phyloP scores from a whole-genome alignment of 306 rosid genomes.

The Inga oerstediana region DNA sequence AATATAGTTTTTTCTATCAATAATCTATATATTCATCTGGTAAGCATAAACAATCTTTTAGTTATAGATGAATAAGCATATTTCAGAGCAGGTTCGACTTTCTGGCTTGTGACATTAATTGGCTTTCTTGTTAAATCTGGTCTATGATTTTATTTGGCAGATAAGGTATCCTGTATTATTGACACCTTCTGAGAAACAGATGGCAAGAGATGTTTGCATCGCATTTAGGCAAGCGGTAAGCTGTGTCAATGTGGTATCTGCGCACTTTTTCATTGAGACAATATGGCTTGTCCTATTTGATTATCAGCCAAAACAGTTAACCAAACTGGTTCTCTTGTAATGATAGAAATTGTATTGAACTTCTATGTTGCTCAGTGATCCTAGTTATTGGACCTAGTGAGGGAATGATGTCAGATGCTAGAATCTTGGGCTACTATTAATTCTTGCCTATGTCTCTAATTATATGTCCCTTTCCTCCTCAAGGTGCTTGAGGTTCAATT shows the following conservation, averaged over 20 bases:
- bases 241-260: constrained; percentile 28
- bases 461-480: constrained; percentile 7
- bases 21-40: background rate
- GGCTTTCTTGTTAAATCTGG: constrained; percentile 24
- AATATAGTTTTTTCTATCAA: background rate
- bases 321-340: constrained; percentile 23
- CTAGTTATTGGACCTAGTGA: constrained; percentile 27
- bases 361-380: background rate
- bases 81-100: background rate
- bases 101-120: constrained; percentile 1
- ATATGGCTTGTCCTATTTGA: background rate
- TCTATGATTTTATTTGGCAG: constrained; percentile 59
- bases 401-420: constrained; percentile 8
- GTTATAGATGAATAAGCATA: constrained; percentile 7
- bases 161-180: constrained; percentile 92
- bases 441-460: background rate
- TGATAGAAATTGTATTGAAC: background rate
- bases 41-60: background rate
- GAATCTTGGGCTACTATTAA: background rate
- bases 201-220: constrained; percentile 94
- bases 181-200: constrained; percentile 92
- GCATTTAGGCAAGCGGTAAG: constrained; percentile 97
- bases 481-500: background rate
- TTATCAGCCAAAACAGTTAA: constrained; percentile 11
- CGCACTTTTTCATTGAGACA: constrained; percentile 2